A percentile compares a stretch with the other conserved stretches of the same genome.
phyloP scores from a whole-genome alignment of 2,329 filamentous ascomycete genomes.

The Fusarium citri region DNA sequence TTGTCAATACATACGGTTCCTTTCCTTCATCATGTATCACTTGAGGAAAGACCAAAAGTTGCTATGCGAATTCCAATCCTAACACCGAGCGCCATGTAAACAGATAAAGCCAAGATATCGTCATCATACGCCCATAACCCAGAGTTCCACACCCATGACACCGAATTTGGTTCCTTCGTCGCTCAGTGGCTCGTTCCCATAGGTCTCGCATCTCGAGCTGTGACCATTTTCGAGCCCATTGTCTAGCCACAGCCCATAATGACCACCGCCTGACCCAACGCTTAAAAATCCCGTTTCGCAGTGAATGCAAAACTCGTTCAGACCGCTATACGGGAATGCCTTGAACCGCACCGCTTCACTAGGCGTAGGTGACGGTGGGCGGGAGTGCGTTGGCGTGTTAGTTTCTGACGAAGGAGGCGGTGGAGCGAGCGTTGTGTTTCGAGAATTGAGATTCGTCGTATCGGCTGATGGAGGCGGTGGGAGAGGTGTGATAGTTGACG shows the following conservation, averaged over 20 bases:
- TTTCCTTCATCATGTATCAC: slow-evolving; percentile 1
- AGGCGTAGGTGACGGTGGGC: slow-evolving; percentile 57
- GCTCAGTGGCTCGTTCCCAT: slow-evolving; percentile 93
- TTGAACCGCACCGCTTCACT: slow-evolving; percentile 91
- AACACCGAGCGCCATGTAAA: slow-evolving; percentile 37
- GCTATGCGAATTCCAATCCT: slow-evolving; percentile 10
- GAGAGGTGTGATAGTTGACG: slow-evolving; percentile 67
- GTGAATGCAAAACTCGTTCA: slow-evolving; percentile 97
- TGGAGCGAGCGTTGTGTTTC: slow-evolving; percentile 54
- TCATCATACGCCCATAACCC: slow-evolving; percentile 78
- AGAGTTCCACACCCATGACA: slow-evolving; percentile 89
- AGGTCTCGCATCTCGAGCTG: slow-evolving; percentile 86
- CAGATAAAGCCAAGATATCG: slow-evolving; percentile 7
- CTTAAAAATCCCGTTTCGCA: slow-evolving; percentile 88
- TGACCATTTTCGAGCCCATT: slow-evolving; percentile 85
- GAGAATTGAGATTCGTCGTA: slow-evolving; percentile 58
- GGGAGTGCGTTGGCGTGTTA: slow-evolving; percentile 44
- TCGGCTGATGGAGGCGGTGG: slow-evolving; percentile 64
- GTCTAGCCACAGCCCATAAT: slow-evolving; percentile 94
- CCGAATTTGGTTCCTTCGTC: slow-evolving; percentile 94
- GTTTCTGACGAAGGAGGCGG: slow-evolving; percentile 42
- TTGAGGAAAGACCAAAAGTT: slow-evolving; percentile 18
- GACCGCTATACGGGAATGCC: slow-evolving; percentile 93
- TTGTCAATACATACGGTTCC: not conserved
- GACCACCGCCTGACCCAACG: slow-evolving; percentile 87